Percentiles rank a stretch among this genome's conserved stretches.
Conservation (phyloP, 257 asterid species). For the Solanum clarkiae region DNA sequence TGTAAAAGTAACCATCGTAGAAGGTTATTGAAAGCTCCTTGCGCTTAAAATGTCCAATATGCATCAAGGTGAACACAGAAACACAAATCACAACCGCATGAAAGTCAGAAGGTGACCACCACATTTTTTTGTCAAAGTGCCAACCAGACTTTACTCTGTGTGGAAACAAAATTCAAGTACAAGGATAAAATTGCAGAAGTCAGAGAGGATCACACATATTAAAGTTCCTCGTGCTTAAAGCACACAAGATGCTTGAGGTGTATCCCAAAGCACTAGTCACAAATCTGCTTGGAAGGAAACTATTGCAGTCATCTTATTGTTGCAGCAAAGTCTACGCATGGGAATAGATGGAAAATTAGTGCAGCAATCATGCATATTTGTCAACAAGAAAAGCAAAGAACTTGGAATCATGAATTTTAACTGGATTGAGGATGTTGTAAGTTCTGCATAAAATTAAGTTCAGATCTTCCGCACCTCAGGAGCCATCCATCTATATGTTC, state of each 20-base stretch:
- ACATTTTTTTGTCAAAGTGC: background rate
- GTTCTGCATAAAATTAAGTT: background rate
- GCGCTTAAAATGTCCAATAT: background rate
- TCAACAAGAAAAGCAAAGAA: background rate
- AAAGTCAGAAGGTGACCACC: background rate
- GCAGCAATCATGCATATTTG: background rate
- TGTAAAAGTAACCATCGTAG: background rate
- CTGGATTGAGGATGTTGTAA: background rate
- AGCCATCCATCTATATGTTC: conserved; percentile 99
- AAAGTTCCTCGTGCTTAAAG: background rate
- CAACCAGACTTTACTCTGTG: background rate
- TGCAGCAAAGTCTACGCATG: background rate
- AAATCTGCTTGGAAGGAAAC: background rate
- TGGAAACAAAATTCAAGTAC: background rate
- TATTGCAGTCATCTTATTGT: background rate
- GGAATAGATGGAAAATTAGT: background rate
- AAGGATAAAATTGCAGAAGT: background rate
- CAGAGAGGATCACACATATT: background rate
- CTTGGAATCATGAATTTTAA: background rate
- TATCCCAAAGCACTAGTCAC: background rate
- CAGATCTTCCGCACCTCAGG: conserved; percentile 59
- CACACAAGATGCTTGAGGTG: background rate
- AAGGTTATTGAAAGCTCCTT: background rate
- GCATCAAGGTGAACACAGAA: background rate
- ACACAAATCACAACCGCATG: background rate